Percentiles rank a stretch among this genome's conserved stretches.
These are phyloP conservation scores for Ochetophila trinervis DNA, from an alignment of 306 rosid species.

Conservation along the genomic window DNA sequence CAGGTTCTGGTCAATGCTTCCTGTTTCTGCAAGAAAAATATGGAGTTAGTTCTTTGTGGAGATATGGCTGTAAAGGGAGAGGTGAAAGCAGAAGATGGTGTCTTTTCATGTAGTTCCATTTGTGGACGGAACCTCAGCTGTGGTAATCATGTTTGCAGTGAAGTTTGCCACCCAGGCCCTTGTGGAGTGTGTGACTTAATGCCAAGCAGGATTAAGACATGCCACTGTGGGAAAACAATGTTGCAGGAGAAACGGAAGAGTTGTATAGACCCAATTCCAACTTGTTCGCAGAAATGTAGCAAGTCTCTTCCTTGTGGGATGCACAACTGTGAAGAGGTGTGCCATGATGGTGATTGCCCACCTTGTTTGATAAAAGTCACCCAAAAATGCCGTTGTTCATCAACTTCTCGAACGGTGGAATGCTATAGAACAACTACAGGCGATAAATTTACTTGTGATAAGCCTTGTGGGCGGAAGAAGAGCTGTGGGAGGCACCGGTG, in stretches of 20 bases:
- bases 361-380: slow-evolving; percentile 64
- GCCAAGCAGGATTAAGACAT: slow-evolving; percentile 65
- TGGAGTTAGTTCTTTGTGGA: slow-evolving; percentile 65
- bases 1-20: slow-evolving; percentile 57
- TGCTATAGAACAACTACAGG: slow-evolving; percentile 56
- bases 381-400: slow-evolving; percentile 81
- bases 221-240: slow-evolving; percentile 78
- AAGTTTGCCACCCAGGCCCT: slow-evolving; percentile 75
- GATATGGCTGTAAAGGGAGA: slow-evolving; percentile 75
- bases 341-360: slow-evolving; percentile 80
- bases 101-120: slow-evolving; percentile 60
- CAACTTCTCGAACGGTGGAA: slow-evolving; percentile 67
- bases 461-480: slow-evolving; percentile 81
- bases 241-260: slow-evolving; percentile 62
- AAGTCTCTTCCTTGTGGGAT: slow-evolving; percentile 55
- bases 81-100: slow-evolving; percentile 59
- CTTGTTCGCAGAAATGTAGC: slow-evolving; percentile 66
- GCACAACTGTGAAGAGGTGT: slow-evolving; percentile 62
- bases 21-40: slow-evolving; percentile 68
- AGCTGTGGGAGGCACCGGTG: slow-evolving; percentile 95
- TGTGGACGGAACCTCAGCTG: slow-evolving; percentile 67
- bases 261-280: slow-evolving; percentile 85
- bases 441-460: slow-evolving; percentile 66
- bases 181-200: slow-evolving; percentile 63
- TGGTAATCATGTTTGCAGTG: slow-evolving; percentile 68